Conservation (phyloP, 257 asterid species). For the Jacaranda mimosifolia region DNA sequence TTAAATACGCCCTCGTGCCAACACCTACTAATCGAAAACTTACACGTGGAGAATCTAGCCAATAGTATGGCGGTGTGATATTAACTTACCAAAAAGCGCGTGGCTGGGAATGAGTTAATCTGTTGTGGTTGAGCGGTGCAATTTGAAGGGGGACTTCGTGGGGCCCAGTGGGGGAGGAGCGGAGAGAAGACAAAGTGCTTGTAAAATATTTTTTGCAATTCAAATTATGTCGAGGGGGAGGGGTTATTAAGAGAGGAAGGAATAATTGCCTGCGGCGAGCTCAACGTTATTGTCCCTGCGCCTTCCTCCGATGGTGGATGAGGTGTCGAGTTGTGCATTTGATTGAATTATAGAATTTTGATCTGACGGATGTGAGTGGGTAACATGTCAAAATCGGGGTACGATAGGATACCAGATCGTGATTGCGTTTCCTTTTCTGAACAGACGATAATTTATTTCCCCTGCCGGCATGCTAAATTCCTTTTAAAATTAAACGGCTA, state of each 20-base stretch:
- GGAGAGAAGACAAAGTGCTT: slow-evolving; percentile 31
- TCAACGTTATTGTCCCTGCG: not conserved
- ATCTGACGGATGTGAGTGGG: slow-evolving; percentile 3
- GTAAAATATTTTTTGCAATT: slow-evolving; percentile 37
- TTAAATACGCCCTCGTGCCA: slow-evolving; percentile 23
- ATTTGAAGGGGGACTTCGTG: slow-evolving; percentile 44
- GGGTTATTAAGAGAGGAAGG: slow-evolving; percentile 2
- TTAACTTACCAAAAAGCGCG: slow-evolving; percentile 33
- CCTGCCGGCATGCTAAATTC: slow-evolving; percentile 26
- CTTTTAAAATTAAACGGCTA: slow-evolving; percentile 24
- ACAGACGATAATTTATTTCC: not conserved
- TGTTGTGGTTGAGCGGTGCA: slow-evolving; percentile 56
- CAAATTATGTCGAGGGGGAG: slow-evolving; percentile 30
- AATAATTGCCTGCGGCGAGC: not conserved
- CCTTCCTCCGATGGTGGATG: not conserved
- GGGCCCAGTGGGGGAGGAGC: slow-evolving; percentile 44
- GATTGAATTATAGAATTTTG: not conserved
- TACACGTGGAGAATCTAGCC: slow-evolving; percentile 24
- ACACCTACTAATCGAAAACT: not conserved
- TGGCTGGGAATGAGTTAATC: not conserved
- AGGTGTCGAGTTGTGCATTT: slow-evolving; percentile 4
- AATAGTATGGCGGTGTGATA: not conserved
- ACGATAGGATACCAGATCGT: not conserved
- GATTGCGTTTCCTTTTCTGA: not conserved
- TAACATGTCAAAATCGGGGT: not conserved